phyloP scores from a whole-genome alignment of 495 filamentous ascomycete genomes.

The Penicillium bovifimosum region DNA sequence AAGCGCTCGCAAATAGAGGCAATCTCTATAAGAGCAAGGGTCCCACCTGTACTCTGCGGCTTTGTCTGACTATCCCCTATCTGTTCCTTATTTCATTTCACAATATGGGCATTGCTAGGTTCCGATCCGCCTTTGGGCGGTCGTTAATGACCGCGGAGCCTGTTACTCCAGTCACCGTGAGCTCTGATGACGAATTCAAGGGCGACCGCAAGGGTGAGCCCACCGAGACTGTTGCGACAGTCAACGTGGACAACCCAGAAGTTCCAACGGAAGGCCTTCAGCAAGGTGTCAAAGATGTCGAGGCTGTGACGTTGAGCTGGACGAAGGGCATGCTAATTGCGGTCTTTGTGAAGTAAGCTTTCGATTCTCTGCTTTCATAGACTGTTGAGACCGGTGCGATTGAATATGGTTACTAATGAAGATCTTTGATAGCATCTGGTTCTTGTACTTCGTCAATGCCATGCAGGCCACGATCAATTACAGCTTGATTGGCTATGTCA shows the following conservation, averaged over 20 bases:
- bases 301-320: constrained; percentile 43
- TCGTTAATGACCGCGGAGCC: constrained; percentile 5
- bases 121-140: constrained; percentile 11
- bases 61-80: constrained; percentile 1
- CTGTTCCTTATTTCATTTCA: neutral
- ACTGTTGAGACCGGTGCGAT: neutral
- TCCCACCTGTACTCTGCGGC: neutral
- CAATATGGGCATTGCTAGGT: constrained; percentile 5
- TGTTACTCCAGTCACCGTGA: constrained; percentile 1
- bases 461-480: constrained; percentile 31
- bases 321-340: constrained; percentile 31
- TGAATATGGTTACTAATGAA: neutral
- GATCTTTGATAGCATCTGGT: constrained; percentile 35
- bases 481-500: constrained; percentile 31
- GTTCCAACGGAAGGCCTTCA: constrained; percentile 24
- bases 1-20: neutral
- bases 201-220: neutral
- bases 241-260: neutral
- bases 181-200: neutral
- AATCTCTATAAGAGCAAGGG: constrained; percentile 1
- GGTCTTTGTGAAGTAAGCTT: constrained; percentile 36
- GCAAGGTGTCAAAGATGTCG: constrained; percentile 39
- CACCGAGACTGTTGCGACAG: neutral
- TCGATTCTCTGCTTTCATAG: neutral
- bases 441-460: constrained; percentile 44